phyloP scores from a whole-genome alignment of 164 flowering plant genomes.

The Buxus sempervirens region DNA sequence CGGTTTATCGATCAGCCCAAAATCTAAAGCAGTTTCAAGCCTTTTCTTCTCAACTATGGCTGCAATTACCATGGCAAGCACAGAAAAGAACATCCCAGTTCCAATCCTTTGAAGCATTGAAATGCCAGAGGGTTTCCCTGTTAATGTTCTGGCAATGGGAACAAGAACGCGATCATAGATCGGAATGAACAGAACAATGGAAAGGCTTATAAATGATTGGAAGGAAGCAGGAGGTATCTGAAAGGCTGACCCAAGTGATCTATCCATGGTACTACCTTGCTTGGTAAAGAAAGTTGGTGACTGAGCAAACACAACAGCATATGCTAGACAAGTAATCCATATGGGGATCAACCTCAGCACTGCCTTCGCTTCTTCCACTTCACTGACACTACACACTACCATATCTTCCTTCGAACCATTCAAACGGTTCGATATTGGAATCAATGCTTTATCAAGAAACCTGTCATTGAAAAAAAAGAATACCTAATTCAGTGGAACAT shows the following conservation, averaged over 20 bases:
- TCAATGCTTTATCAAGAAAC: slow-evolving; percentile 21
- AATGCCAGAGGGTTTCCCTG: slow-evolving; percentile 24
- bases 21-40: slow-evolving; percentile 10
- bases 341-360: slow-evolving; percentile 19
- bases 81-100: slow-evolving; percentile 24
- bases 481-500: too few species aligned
- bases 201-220: slow-evolving; percentile 18
- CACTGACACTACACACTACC: slow-evolving; percentile 12
- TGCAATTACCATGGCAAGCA: slow-evolving; percentile 27
- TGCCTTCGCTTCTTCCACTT: slow-evolving; percentile 30
- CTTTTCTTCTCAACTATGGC: slow-evolving; percentile 26
- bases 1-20: slow-evolving; percentile 17
- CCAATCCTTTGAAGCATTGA: slow-evolving; percentile 34
- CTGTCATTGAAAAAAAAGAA: background rate
- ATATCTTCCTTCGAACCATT: slow-evolving; percentile 5
- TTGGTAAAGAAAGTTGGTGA: slow-evolving; percentile 31
- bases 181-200: slow-evolving; percentile 21
- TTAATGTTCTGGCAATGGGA: slow-evolving; percentile 16
- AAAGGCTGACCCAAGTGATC: slow-evolving; percentile 19
- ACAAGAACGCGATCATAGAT: slow-evolving; percentile 27
- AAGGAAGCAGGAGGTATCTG: slow-evolving; percentile 25
- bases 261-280: slow-evolving; percentile 37
- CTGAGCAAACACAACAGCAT: slow-evolving; percentile 24
- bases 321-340: slow-evolving; percentile 26
- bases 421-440: background rate